Percentiles rank a stretch among this genome's conserved stretches.
phyloP scores from a whole-genome alignment of 1,284 basidiomycete species.

The Trametes sp. region DNA sequence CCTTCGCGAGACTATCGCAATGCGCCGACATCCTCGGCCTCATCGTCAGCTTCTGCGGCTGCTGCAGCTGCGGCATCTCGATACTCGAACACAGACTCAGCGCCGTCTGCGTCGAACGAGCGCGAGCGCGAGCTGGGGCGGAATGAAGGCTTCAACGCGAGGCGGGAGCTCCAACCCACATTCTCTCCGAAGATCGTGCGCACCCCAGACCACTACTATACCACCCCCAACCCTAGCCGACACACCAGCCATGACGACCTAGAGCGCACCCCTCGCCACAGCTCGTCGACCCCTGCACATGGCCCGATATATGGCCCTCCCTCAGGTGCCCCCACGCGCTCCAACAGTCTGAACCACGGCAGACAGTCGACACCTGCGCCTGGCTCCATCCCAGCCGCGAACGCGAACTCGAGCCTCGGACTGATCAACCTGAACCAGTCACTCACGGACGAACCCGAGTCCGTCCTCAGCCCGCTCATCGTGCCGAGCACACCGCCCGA shows the following conservation, averaged over 20 bases:
- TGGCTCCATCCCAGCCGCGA: slow-evolving; percentile 17
- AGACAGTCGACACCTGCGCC: slow-evolving; percentile 29
- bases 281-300: slow-evolving; percentile 25
- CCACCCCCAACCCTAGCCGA: slow-evolving; percentile 24
- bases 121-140: slow-evolving; percentile 16
- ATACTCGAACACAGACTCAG: slow-evolving; percentile 32
- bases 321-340: slow-evolving; percentile 29
- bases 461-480: slow-evolving; percentile 61
- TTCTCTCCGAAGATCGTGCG: slow-evolving; percentile 72
- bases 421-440: slow-evolving; percentile 15
- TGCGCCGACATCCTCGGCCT: slow-evolving; percentile 14
- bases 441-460: slow-evolving; percentile 63
- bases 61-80: slow-evolving; percentile 21
- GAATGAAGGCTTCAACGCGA: slow-evolving; percentile 52
- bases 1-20: slow-evolving; percentile 23
- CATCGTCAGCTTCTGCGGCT: slow-evolving; percentile 22
- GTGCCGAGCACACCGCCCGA: slow-evolving; percentile 44
- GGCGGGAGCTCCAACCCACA: slow-evolving; percentile 62
- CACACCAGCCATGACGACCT: slow-evolving; percentile 12
- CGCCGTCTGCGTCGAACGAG: slow-evolving; percentile 23
- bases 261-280: slow-evolving; percentile 27
- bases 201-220: slow-evolving; percentile 63
- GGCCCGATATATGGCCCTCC: slow-evolving; percentile 38
- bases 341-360: slow-evolving; percentile 29
- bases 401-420: slow-evolving; percentile 33